These are phyloP conservation scores for Tympanopsis confertula DNA, from an alignment of 2,329 filamentous ascomycete species.

Conservation along the genomic window DNA sequence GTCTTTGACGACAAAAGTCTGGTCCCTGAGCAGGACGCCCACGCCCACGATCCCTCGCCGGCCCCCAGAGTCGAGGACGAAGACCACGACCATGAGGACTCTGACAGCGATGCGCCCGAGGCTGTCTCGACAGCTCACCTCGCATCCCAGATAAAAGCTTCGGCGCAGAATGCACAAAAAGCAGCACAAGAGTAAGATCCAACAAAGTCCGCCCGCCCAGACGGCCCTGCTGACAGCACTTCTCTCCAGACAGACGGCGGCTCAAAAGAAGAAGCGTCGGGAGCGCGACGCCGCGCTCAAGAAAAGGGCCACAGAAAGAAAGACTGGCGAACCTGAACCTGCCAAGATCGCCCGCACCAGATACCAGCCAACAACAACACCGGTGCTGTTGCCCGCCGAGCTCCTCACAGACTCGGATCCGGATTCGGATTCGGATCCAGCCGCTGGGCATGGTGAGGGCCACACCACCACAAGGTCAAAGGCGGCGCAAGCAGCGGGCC, in stretches of 20 bases:
- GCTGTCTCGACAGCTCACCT: constrained; percentile 40
- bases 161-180: constrained; percentile 32
- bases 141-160: constrained; percentile 31
- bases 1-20: no score
- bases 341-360: background rate
- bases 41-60: no score
- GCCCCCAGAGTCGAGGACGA: no score
- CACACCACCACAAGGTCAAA: background rate
- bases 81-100: constrained; percentile 26
- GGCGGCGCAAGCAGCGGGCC: constrained; percentile 8
- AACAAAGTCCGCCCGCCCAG: background rate
- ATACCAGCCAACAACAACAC: background rate
- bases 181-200: constrained; percentile 36
- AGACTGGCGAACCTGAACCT: constrained; percentile 1
- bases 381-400: constrained; percentile 34
- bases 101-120: constrained; percentile 44
- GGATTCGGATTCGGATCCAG: constrained; percentile 12
- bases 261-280: constrained; percentile 41
- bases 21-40: no score
- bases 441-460: background rate
- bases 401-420: constrained; percentile 39
- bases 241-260: constrained; percentile 30
- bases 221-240: background rate
- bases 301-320: constrained; percentile 31
- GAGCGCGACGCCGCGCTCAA: constrained; percentile 41